A percentile compares a stretch with the other conserved stretches of the same genome.
Conservation (phyloP, 2,329 filamentous ascomycete species). For the Penicillium sp. region DNA sequence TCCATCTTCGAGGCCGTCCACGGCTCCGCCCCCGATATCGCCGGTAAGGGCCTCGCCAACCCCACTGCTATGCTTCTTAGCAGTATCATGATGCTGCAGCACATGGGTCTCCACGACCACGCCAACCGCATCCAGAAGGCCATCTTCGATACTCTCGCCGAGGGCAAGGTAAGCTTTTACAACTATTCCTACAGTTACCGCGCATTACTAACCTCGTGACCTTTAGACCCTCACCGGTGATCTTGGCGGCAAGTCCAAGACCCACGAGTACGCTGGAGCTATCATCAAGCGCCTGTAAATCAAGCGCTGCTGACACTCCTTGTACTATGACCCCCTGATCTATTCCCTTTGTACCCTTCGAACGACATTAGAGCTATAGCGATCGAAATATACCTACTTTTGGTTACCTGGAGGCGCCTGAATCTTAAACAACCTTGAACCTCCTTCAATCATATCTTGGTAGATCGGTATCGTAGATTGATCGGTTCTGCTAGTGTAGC, state of each 20-base stretch:
- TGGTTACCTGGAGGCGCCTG: slow-evolving; percentile 31
- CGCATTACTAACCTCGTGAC: slow-evolving; percentile 8
- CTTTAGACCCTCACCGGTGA: slow-evolving; percentile 79
- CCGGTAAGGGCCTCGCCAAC: slow-evolving; percentile 93
- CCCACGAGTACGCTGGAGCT: slow-evolving; percentile 85
- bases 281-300: slow-evolving; percentile 70
- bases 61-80: slow-evolving; percentile 91
- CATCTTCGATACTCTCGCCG: slow-evolving; percentile 89
- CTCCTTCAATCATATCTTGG: neutral
- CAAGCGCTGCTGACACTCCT: slow-evolving; percentile 23
- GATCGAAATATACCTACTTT: slow-evolving; percentile 39
- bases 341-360: slow-evolving; percentile 35
- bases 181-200: neutral
- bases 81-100: slow-evolving; percentile 99
- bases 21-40: slow-evolving; percentile 94
- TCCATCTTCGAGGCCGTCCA: slow-evolving; percentile 99
- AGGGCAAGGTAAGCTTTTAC: slow-evolving; percentile 71
- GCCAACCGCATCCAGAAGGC: slow-evolving; percentile 88
- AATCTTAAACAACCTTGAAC: slow-evolving; percentile 4
- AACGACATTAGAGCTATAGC: slow-evolving; percentile 41
- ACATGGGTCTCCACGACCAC: slow-evolving; percentile 88
- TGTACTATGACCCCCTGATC: slow-evolving; percentile 41
- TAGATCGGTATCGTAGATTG: neutral
- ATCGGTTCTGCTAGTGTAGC: neutral
- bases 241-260: slow-evolving; percentile 94